phyloP scores from a whole-genome alignment of 2,329 filamentous ascomycete genomes.

The Fusarium vanettenii region DNA sequence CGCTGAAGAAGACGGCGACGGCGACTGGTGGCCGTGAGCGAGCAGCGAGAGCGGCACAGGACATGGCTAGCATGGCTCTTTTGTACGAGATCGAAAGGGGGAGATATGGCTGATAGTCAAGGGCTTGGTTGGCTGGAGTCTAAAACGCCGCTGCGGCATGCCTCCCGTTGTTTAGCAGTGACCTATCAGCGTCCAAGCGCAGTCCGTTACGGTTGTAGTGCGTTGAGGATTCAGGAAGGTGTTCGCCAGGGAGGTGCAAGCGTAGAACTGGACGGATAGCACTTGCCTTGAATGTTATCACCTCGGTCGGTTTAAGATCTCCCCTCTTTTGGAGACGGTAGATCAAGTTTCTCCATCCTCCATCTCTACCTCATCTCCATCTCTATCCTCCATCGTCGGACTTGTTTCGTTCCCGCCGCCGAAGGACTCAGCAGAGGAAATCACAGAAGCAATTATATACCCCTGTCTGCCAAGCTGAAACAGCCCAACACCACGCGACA shows the following conservation, averaged over 20 bases:
- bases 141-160: constrained; percentile 7
- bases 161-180: constrained; percentile 12
- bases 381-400: background rate
- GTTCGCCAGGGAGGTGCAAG: constrained; percentile 28
- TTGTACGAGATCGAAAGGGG: constrained; percentile 9
- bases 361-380: background rate
- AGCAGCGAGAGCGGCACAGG: background rate
- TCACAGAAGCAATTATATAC: background rate
- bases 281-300: constrained; percentile 15
- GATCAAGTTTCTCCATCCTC: constrained; percentile 4
- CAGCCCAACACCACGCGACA: constrained; percentile 13
- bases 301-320: constrained; percentile 14
- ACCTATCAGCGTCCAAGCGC: constrained; percentile 15
- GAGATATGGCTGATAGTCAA: constrained; percentile 23
- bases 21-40: background rate
- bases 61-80: constrained; percentile 1
- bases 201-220: constrained; percentile 29
- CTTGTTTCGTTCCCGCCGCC: background rate
- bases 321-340: constrained; percentile 1
- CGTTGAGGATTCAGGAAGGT: constrained; percentile 11
- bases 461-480: constrained; percentile 34
- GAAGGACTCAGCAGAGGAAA: background rate
- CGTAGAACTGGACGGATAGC: constrained; percentile 1
- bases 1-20: background rate
- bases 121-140: constrained; percentile 20